These are phyloP conservation scores for Aspergillus japonicus DNA, from an alignment of 2,329 filamentous ascomycete genomes.

Conservation along the genomic window DNA sequence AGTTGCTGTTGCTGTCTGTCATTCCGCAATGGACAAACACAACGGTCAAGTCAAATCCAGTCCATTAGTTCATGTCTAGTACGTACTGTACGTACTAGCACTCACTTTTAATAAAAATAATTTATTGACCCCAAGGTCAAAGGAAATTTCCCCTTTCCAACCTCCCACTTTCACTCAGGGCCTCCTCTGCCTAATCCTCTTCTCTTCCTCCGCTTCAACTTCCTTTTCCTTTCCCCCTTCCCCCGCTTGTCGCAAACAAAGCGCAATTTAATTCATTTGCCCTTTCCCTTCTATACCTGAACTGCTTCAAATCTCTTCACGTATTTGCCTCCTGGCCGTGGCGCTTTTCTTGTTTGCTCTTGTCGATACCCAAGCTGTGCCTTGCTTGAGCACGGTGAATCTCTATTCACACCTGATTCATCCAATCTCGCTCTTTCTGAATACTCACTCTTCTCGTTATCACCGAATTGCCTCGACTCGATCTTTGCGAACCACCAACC, in stretches of 20 bases:
- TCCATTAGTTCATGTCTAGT: background rate
- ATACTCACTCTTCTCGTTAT: background rate
- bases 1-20: slow-evolving; percentile 14
- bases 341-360: background rate
- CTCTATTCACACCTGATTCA: background rate
- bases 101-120: background rate
- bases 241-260: slow-evolving; percentile 13
- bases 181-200: background rate
- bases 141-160: background rate
- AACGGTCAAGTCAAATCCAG: background rate
- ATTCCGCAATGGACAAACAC: slow-evolving; percentile 11
- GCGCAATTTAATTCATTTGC: background rate
- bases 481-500: background rate
- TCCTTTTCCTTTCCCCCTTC: slow-evolving; percentile 8
- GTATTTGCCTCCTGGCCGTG: slow-evolving; percentile 2
- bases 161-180: slow-evolving; percentile 1
- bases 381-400: background rate
- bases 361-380: background rate
- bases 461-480: background rate
- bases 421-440: background rate
- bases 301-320: slow-evolving; percentile 8
- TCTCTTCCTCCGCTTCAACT: slow-evolving; percentile 9
- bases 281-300: slow-evolving; percentile 1
- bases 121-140: background rate
- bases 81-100: background rate